These are phyloP conservation scores for Polytrichum commune DNA, from an alignment of 225 moss, liverwort and hornwort species.

Conservation along the genomic window DNA sequence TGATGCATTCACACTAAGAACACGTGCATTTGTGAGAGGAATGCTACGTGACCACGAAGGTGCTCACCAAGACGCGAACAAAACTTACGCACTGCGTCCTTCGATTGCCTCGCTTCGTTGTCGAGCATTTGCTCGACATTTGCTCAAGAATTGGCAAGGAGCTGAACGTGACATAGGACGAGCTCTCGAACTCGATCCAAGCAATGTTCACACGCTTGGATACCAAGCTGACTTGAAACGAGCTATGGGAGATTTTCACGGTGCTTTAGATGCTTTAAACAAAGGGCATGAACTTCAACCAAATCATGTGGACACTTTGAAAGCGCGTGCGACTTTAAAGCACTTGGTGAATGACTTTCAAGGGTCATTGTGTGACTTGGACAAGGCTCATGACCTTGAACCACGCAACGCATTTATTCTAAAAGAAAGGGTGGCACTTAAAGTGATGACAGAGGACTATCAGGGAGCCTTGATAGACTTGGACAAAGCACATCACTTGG, in stretches of 20 bases:
- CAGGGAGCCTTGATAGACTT: background rate
- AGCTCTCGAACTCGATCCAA: background rate
- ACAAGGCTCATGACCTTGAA: conserved; percentile 6
- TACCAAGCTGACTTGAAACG: background rate
- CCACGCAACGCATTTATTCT: background rate
- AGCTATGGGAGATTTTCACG: background rate
- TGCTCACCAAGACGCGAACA: background rate
- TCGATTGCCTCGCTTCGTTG: background rate
- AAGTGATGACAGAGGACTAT: conserved; percentile 5
- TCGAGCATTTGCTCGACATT: background rate
- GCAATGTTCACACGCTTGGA: background rate
- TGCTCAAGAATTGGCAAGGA: background rate
- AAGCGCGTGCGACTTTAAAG: background rate
- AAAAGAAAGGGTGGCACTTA: background rate
- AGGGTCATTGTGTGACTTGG: background rate
- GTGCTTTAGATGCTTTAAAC: background rate
- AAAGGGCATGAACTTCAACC: background rate
- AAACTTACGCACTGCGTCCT: background rate
- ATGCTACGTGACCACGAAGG: background rate
- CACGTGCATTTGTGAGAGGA: background rate
- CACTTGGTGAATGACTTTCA: conserved; percentile 3
- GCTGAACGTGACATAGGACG: background rate
- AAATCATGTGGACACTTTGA: background rate
- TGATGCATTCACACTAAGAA: background rate
- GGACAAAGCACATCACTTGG: background rate